These are phyloP conservation scores for Pezicula radicicola DNA, from an alignment of 2,329 filamentous ascomycete species.

Conservation along the genomic window DNA sequence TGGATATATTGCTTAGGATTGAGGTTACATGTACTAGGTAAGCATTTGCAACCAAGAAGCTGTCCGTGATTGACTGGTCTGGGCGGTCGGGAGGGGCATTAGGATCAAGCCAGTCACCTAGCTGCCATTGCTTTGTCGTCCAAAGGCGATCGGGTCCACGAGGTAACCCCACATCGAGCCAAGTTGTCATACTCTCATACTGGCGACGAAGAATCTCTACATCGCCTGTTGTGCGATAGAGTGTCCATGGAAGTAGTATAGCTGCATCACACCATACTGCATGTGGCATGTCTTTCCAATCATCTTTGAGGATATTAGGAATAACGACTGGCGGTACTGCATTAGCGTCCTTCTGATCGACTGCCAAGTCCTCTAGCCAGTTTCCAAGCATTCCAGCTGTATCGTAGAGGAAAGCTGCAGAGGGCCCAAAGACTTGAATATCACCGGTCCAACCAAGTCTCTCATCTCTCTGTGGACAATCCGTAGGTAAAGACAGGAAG, in stretches of 20 bases:
- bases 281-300: conserved; percentile 7
- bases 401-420: conserved; percentile 50
- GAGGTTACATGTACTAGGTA: conserved; percentile 40
- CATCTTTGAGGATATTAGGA: conserved; percentile 11
- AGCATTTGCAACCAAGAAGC: conserved; percentile 38
- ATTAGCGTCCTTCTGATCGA: conserved; percentile 27
- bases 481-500: conserved; percentile 54
- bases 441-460: conserved; percentile 43
- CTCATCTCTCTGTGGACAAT: conserved; percentile 55
- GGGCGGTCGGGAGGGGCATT: conserved; percentile 36
- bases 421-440: conserved; percentile 38
- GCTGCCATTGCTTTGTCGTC: conserved; percentile 33
- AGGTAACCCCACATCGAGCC: conserved; percentile 34
- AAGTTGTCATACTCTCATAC: conserved; percentile 34
- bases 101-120: conserved; percentile 45
- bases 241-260: conserved; percentile 36
- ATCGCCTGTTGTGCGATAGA: conserved; percentile 36
- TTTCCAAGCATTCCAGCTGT: conserved; percentile 44
- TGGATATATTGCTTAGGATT: conserved; percentile 32
- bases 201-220: conserved; percentile 32
- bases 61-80: conserved; percentile 32
- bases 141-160: conserved; percentile 33
- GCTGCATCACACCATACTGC: conserved; percentile 40
- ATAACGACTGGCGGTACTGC: conserved; percentile 30
- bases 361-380: conserved; percentile 47